phyloP scores from a whole-genome alignment of 2,329 filamentous ascomycete genomes.

The Myriosclerotinia duriaeana region DNA sequence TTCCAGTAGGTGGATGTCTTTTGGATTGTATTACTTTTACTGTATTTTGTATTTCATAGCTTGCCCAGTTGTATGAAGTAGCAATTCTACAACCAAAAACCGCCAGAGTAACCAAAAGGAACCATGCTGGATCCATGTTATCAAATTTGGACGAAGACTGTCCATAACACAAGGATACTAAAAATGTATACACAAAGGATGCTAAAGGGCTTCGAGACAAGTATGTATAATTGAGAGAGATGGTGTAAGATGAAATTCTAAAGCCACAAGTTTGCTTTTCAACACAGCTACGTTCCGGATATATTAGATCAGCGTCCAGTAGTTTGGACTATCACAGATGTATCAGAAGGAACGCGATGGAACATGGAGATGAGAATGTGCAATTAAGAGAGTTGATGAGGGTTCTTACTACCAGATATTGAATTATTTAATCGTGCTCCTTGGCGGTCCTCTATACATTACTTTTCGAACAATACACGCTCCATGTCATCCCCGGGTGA shows the following conservation, averaged over 20 bases:
- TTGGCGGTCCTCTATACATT: background rate
- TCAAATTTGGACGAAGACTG: background rate
- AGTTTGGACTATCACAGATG: too few species aligned
- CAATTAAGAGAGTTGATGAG: background rate
- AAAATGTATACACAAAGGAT: background rate
- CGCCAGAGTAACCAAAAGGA: background rate
- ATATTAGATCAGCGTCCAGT: too few species aligned
- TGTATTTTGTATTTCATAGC: background rate
- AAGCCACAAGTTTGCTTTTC: too few species aligned
- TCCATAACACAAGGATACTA: background rate
- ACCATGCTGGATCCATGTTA: background rate
- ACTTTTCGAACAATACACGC: background rate
- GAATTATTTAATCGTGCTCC: background rate
- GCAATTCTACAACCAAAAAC: background rate
- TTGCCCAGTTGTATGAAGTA: background rate
- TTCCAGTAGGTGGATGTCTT: background rate
- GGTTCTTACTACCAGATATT: background rate
- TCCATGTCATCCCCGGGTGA: background rate
- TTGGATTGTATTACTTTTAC: background rate
- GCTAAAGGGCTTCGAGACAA: background rate
- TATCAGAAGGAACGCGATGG: too few species aligned
- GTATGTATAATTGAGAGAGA: background rate
- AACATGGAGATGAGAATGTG: too few species aligned
- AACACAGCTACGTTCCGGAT: too few species aligned
- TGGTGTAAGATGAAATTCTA: background rate